These are phyloP conservation scores for Umbelopsis vinacea DNA, from an alignment of 192 early-diverging fungal genomes.

Conservation along the genomic window DNA sequence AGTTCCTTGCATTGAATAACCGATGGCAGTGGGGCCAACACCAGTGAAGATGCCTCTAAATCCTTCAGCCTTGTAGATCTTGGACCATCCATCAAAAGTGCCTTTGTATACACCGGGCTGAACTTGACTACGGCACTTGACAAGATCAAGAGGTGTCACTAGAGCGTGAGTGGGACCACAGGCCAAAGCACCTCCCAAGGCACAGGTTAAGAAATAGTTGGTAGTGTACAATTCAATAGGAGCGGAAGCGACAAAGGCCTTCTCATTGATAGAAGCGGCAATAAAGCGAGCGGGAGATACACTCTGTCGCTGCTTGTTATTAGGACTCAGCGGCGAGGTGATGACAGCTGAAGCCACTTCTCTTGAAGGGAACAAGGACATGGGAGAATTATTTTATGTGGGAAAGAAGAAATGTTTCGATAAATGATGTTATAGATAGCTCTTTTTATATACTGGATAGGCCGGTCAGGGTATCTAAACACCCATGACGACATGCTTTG, in stretches of 20 bases:
- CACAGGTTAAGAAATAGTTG: conserved; percentile 44
- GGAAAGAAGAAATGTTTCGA: not conserved
- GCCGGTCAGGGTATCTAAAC: no score
- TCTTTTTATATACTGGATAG: not conserved
- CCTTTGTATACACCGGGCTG: conserved; percentile 40
- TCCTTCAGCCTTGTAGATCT: conserved; percentile 58
- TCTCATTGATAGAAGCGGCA: conserved; percentile 32
- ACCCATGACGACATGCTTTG: not conserved
- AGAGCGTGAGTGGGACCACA: conserved; percentile 45
- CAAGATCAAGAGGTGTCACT: conserved; percentile 50
- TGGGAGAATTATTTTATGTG: not conserved
- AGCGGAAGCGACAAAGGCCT: conserved; percentile 30
- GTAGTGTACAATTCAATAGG: conserved; percentile 38
- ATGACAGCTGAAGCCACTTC: conserved; percentile 5
- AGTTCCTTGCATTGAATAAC: conserved; percentile 85
- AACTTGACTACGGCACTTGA: conserved; percentile 49
- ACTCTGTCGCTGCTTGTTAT: not conserved
- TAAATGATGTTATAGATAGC: not conserved
- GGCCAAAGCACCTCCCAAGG: conserved; percentile 45
- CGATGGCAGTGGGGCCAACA: conserved; percentile 75
- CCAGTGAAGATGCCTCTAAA: conserved; percentile 77
- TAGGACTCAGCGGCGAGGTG: conserved; percentile 4
- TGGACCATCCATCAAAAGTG: conserved; percentile 44
- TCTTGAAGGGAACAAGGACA: not conserved
- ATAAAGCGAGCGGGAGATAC: conserved; percentile 6